These are phyloP conservation scores for Phlyctochytrium planicorne DNA, from an alignment of 192 early-diverging fungal species.

Conservation along the genomic window DNA sequence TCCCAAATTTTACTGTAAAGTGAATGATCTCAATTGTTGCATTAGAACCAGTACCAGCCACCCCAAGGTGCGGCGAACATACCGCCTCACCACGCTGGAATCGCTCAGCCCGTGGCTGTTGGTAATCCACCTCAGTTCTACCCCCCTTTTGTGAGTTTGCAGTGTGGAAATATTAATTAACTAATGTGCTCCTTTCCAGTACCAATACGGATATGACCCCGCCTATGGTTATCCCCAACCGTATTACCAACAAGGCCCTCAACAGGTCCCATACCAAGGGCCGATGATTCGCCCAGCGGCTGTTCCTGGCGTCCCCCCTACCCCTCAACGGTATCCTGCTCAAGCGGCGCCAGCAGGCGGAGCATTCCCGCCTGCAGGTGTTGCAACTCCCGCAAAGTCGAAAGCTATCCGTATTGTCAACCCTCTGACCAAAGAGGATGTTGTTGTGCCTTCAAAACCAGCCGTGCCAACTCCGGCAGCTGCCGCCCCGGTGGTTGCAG, in stretches of 20 bases:
- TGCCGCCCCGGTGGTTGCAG: not conserved
- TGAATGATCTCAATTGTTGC: too few species aligned
- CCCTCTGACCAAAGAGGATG: slow-evolving; percentile 67
- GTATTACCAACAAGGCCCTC: not conserved
- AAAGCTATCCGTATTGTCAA: slow-evolving; percentile 74
- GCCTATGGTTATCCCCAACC: not conserved
- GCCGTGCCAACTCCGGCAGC: slow-evolving; percentile 35
- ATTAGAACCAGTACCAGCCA: too few species aligned
- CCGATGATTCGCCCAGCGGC: not conserved
- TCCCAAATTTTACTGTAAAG: too few species aligned
- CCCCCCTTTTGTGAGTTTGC: too few species aligned
- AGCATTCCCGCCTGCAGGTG: slow-evolving; percentile 28
- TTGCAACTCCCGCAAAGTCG: slow-evolving; percentile 38
- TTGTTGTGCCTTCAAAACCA: slow-evolving; percentile 37
- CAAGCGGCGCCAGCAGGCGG: slow-evolving; percentile 13
- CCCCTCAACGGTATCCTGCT: slow-evolving; percentile 2
- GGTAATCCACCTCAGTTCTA: too few species aligned
- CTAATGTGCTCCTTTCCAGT: too few species aligned
- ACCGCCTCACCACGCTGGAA: too few species aligned
- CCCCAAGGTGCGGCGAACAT: too few species aligned
- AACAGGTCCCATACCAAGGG: not conserved
- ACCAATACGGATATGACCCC: not conserved
- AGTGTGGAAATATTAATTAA: too few species aligned
- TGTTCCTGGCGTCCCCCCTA: slow-evolving; percentile 8
- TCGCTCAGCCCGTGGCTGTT: too few species aligned